Base-by-base conservation (phyloP, 305 asterid species). In the Euphrasia arctica region DNA sequence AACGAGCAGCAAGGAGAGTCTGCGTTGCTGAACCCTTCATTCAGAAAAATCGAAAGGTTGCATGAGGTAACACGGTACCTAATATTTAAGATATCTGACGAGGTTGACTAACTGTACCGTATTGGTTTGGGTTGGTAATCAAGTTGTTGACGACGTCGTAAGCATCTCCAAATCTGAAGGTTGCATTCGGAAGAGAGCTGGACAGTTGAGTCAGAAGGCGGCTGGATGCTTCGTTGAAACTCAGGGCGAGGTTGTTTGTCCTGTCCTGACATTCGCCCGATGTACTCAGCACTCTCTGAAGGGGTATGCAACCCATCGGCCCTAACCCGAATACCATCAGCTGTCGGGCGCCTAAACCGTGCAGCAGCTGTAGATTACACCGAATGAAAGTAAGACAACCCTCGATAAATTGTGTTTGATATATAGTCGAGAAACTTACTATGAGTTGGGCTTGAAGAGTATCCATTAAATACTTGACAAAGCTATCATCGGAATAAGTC, bases 301-400 rank as follows among this genome's bases (percentile, higher is more conserved):
- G 91, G 5, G 98, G 98, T 57, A 91, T 91, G 77, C 98, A 91
- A 0, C 98, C 96, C 95, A 91, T 86, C 25, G 98, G 95, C 15
- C 98, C 98, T 28, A 91, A 48, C 25, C 98, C 98, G 71, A 91
- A 91, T 65, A 88, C 91, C 88, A 91, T 77, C 47, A 88, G 31
- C 49, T 86, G 51, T 63, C 94, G 71, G 25, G 87, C 98, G 10
- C 96, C 96, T 52, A 88, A 65, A 0, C 85, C 51, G 50, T 88
- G 95, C 74, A 91, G 62, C 66, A 86, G 4, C 98, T 86, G 29
- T 27, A 64, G 4, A 27, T 61, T 34, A 51, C 13, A 1, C 15
- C 4, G 15, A 45, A 45, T n/a, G 13, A 14, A 8, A 14, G 32
- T 9, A 2, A 9, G 22, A 18, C 22, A 18, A 18, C 22, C 22